Evolutionary conservation across 176 grass and related monocot species (phyloP).

Genomic region (Aegilops speltoides): DNA sequence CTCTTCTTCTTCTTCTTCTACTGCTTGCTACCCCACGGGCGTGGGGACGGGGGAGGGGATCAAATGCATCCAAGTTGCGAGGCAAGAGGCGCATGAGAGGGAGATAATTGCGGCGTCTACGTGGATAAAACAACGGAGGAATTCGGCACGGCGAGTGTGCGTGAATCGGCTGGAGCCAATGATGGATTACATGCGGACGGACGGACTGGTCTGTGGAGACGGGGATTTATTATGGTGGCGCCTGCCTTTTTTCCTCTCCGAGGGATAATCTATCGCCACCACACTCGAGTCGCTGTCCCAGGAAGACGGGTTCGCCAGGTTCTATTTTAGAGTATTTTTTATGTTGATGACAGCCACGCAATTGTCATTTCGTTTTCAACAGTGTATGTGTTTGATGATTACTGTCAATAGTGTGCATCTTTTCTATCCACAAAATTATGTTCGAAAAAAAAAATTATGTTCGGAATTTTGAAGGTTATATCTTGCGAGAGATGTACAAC

Average conservation of each 20-base stretch:
- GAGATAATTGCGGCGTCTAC: neutral
- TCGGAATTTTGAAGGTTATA: too few species aligned
- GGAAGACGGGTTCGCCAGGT: neutral
- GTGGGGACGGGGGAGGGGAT: neutral
- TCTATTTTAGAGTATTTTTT: neutral
- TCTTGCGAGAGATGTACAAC: too few species aligned
- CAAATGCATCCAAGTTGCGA: conserved; percentile 7
- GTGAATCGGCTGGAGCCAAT: neutral
- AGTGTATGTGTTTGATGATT: too few species aligned
- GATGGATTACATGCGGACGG: too few species aligned
- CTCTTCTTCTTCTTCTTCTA: neutral
- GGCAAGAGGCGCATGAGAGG: neutral
- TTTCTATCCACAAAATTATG: too few species aligned
- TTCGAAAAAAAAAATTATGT: too few species aligned
- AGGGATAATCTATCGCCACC: neutral
- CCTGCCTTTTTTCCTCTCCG: neutral
- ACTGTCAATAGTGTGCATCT: too few species aligned
- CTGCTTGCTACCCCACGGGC: neutral
- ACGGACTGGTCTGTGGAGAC: neutral
- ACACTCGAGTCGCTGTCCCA: neutral
- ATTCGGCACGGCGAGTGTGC: neutral
- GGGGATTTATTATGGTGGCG: neutral
- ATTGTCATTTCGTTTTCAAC: neutral
- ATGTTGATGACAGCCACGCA: neutral
- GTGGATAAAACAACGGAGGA: neutral